phyloP scores from a whole-genome alignment of 169 alveolate species.

The Cyclospora cayetanensis region DNA sequence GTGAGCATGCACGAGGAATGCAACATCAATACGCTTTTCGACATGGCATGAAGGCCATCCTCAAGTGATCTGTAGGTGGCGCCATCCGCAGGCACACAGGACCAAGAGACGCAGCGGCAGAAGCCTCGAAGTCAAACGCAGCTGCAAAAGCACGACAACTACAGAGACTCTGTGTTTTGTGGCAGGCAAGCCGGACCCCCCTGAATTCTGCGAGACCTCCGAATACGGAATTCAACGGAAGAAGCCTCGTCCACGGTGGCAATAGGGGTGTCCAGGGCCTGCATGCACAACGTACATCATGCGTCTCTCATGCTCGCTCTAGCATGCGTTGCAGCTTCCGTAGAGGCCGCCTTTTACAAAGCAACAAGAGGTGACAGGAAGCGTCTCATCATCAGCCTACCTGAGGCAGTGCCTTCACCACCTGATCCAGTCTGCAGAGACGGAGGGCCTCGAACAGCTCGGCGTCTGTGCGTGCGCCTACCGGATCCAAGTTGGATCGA shows the following conservation, averaged over 20 bases:
- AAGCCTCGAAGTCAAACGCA: too few relatives aligned
- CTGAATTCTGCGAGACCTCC: not conserved
- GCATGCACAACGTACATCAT: not conserved
- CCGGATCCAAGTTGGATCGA: conserved; percentile 85
- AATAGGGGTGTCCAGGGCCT: not conserved
- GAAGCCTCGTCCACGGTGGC: conserved; percentile 14
- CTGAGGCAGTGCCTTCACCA: conserved; percentile 70
- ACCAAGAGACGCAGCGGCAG: too few relatives aligned
- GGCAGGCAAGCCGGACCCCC: too few relatives aligned
- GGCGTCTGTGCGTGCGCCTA: conserved; percentile 72
- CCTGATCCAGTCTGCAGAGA: conserved; percentile 36
- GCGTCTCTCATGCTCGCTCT: not conserved
- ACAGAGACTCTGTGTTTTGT: too few relatives aligned
- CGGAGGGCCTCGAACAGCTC: conserved; percentile 73
- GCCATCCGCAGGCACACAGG: too few relatives aligned
- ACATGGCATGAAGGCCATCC: too few relatives aligned
- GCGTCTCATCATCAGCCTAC: not conserved
- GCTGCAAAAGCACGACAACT: too few relatives aligned
- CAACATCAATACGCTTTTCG: too few relatives aligned
- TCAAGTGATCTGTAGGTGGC: too few relatives aligned
- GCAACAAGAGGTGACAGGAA: not conserved
- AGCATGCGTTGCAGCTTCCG: too few relatives aligned
- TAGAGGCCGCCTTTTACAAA: too few relatives aligned
- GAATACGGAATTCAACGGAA: not conserved
- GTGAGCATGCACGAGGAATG: too few relatives aligned